Base-by-base conservation (phyloP, 2,329 filamentous ascomycete species). In the Phyllachora maydis region DNA sequence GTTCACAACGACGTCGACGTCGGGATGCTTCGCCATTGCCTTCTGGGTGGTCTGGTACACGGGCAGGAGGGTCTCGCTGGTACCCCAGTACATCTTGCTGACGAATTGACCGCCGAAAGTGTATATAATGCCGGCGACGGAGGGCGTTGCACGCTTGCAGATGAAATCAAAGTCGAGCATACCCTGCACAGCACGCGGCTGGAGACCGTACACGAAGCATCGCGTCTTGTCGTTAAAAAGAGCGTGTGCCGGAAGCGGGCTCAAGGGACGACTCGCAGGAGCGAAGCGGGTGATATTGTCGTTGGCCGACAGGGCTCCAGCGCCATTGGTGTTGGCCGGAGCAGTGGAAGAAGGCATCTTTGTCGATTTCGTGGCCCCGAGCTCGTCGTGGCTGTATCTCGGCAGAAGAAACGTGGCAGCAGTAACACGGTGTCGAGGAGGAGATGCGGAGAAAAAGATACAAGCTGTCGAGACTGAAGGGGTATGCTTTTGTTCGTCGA, bases 21-120 rank as follows among this genome's bases (percentile, higher is more conserved):
- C 88, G 32, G 65, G 70, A 67, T 98, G 88, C 73, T 98, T 98
- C 53, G 69, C 68, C 47, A 93, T 72, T 40, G 88, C 88, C 65
- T 93, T 91, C 39, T 69, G 61, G 23, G 83, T 76, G 45, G 79
- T 68, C 61, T 98, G 85, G 69, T 98, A 98, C 50, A 98, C 88
- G 33, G 88, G 88, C 40, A 98, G 70, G 36, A 98, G 73, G 33
- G 88, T 98, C 66, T 98, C 88, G 60, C 82, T 93, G 47, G 88
- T 98, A 46, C 88, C 88, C 88, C 88, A 98, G 77, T 98, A 98
- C 88, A 98, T 95, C 74, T 98, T 98, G 73, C 82, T 93, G 50
- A 98, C 88, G 71, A 98, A 98, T 59, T 98, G 88, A 39, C 88
- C 88, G 50, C 88, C 88, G 47, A 98, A 98, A 41, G 88, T 93